Percentiles rank a stretch among this genome's conserved stretches.
Conservation (phyloP, 352 stramenopile genomes). For the Aphanomyces stellatus region DNA sequence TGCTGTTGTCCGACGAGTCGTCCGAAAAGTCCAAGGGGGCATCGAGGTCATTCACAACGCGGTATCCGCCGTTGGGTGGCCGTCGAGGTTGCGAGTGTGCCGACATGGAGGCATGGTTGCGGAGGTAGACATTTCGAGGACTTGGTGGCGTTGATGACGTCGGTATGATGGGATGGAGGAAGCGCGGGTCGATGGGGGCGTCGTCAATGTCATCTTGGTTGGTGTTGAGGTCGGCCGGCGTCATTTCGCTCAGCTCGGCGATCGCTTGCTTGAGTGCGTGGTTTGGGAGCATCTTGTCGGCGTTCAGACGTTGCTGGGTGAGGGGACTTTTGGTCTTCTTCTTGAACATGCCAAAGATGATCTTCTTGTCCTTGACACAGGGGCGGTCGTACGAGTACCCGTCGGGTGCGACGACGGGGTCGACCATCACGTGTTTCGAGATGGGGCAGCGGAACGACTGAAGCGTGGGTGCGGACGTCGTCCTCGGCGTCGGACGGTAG, state of each 20-base stretch:
- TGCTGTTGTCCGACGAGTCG: not conserved
- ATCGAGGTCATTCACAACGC: not conserved
- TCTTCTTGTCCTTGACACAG: constrained; percentile 57
- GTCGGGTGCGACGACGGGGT: constrained; percentile 94
- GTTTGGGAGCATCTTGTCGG: not conserved
- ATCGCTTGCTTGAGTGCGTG: constrained; percentile 12
- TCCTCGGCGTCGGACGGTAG: not conserved
- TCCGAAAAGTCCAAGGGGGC: not conserved
- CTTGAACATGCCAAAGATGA: constrained; percentile 79
- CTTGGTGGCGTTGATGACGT: too few species aligned
- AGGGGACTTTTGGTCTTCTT: constrained; percentile 73
- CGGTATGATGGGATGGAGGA: too few species aligned
- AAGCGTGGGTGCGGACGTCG: not conserved
- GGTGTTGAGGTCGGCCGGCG: not conserved
- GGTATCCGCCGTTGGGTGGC: not conserved
- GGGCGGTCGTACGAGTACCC: constrained; percentile 96
- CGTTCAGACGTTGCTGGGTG: constrained; percentile 25
- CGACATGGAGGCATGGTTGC: not conserved
- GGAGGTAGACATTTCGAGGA: not conserved
- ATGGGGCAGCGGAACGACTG: constrained; percentile 83
- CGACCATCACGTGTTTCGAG: constrained; percentile 90
- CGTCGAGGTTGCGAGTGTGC: not conserved
- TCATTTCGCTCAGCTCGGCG: not conserved
- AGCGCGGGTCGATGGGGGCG: too few species aligned
- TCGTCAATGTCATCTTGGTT: too few species aligned